These are phyloP conservation scores for Puccinia brachypodii DNA, from an alignment of 1,284 basidiomycete genomes.

Conservation along the genomic window DNA sequence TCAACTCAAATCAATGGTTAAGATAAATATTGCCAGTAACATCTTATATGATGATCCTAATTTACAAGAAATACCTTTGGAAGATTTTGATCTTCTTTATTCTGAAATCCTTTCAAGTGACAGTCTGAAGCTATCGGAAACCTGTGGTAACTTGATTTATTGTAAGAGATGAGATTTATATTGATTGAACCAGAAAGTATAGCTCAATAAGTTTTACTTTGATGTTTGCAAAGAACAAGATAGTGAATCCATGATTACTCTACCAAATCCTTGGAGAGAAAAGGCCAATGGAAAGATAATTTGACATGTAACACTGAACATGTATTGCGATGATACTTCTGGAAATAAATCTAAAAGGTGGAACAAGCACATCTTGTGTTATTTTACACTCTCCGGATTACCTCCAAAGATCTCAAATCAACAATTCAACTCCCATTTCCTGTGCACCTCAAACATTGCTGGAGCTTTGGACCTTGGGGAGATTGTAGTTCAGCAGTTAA, in stretches of 20 bases:
- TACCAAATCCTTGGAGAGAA: neutral
- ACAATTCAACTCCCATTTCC: neutral
- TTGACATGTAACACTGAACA: neutral
- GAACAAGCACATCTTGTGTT: no score
- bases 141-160: neutral
- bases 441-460: neutral
- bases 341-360: no score
- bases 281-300: neutral
- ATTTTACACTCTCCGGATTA: no score
- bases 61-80: neutral
- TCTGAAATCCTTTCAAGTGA: neutral
- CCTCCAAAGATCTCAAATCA: neutral
- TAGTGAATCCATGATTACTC: neutral
- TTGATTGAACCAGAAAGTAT: neutral
- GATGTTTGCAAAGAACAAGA: neutral
- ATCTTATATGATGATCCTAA: neutral
- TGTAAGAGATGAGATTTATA: neutral
- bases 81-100: neutral
- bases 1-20: neutral
- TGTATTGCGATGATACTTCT: neutral
- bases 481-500: neutral
- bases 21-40: conserved; percentile 3
- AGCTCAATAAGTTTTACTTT: neutral
- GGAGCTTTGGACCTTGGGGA: neutral
- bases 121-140: neutral